phyloP scores from a whole-genome alignment of 345 rosid species.

The Gossypium australe region DNA sequence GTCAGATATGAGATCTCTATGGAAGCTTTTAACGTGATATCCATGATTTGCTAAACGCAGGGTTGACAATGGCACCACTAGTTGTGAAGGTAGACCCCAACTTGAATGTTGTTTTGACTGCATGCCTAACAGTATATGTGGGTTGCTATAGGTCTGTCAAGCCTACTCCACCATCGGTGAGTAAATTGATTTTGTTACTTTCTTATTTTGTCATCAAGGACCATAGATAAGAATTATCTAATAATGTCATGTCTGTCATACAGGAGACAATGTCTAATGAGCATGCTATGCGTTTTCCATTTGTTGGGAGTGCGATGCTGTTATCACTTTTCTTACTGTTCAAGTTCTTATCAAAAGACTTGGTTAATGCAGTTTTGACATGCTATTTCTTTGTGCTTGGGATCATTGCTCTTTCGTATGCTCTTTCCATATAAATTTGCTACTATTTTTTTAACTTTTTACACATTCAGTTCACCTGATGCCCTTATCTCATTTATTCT shows the following conservation, averaged over 20 bases:
- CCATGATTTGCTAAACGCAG: slow-evolving; percentile 40
- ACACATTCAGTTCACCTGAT: background rate
- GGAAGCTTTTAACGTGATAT: background rate
- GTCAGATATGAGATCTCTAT: slow-evolving; percentile 1
- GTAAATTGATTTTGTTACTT: background rate
- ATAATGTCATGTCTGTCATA: background rate
- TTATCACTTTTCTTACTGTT: slow-evolving; percentile 88
- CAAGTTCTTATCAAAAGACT: slow-evolving; percentile 90
- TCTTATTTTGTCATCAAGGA: background rate
- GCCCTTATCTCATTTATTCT: slow-evolving; percentile 12
- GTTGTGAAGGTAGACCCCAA: slow-evolving; percentile 85
- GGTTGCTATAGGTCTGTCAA: slow-evolving; percentile 99
- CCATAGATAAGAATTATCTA: background rate
- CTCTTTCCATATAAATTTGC: slow-evolving; percentile 23
- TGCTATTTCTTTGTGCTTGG: slow-evolving; percentile 94
- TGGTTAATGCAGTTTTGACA: slow-evolving; percentile 94
- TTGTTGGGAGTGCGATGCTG: slow-evolving; percentile 98
- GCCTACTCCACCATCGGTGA: slow-evolving; percentile 63
- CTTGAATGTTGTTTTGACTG: slow-evolving; percentile 78
- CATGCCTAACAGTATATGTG: slow-evolving; percentile 85
- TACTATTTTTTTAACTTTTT: background rate
- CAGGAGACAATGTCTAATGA: slow-evolving; percentile 98
- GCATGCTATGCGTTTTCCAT: slow-evolving; percentile 99
- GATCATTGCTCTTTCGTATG: slow-evolving; percentile 92
- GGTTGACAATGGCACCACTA: slow-evolving; percentile 88